phyloP scores from a whole-genome alignment of 2,329 filamentous ascomycete species.

The Exophiala viscosa region DNA sequence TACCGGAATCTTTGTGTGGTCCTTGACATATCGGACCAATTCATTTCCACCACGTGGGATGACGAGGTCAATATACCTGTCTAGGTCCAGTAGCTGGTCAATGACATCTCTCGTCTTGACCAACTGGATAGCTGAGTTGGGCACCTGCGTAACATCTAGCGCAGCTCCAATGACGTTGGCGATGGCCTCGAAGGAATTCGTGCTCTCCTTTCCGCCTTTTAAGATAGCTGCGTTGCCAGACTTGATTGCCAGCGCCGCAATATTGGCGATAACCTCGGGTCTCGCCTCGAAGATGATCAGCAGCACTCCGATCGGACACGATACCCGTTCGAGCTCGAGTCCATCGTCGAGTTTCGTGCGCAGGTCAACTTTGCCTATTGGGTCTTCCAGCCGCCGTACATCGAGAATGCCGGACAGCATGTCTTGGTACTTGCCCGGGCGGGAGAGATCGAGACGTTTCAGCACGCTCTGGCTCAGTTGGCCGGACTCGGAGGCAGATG shows the following conservation, averaged over 20 bases:
- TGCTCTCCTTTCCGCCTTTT: slow-evolving; percentile 95
- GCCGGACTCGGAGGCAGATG: slow-evolving; percentile 69
- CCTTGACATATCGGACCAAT: slow-evolving; percentile 84
- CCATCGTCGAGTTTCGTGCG: slow-evolving; percentile 83
- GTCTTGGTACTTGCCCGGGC: slow-evolving; percentile 90
- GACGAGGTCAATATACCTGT: slow-evolving; percentile 87
- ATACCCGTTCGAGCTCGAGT: slow-evolving; percentile 78
- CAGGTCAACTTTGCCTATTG: slow-evolving; percentile 84
- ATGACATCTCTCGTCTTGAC: slow-evolving; percentile 91
- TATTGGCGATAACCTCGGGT: slow-evolving; percentile 97
- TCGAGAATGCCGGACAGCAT: slow-evolving; percentile 95
- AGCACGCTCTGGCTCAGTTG: slow-evolving; percentile 76
- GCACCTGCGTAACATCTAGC: slow-evolving; percentile 68
- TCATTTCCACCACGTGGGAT: slow-evolving; percentile 91
- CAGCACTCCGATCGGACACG: slow-evolving; percentile 93
- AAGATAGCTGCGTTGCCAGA: slow-evolving; percentile 95
- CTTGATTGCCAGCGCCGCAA: slow-evolving; percentile 91
- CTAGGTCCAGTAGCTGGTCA: slow-evolving; percentile 77
- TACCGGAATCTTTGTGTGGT: slow-evolving; percentile 87
- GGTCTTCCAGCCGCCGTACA: slow-evolving; percentile 78
- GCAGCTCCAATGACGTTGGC: slow-evolving; percentile 78
- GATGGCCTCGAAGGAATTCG: slow-evolving; percentile 90
- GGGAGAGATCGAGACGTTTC: slow-evolving; percentile 80
- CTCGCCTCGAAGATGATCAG: slow-evolving; percentile 98
- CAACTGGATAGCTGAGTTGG: slow-evolving; percentile 83